Base-by-base conservation (phyloP, 495 filamentous ascomycete species). In the Darksidea phi region DNA sequence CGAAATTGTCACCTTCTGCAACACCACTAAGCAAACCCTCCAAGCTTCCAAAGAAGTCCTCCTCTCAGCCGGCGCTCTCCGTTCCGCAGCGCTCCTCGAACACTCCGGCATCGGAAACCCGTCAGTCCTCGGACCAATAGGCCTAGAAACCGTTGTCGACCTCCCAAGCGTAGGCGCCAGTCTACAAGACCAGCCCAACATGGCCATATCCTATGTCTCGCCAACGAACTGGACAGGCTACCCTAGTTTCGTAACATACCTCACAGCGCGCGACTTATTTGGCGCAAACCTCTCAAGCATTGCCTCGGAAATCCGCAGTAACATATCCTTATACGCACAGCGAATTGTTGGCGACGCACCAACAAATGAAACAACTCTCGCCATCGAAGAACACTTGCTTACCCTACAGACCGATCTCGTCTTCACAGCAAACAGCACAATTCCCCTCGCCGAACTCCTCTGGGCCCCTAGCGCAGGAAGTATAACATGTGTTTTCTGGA, bases 351-450 rank as follows among this genome's bases (percentile, higher is more conserved):
- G 74, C 67, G n/a, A 73, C 72, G 32, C 48, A 68, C 34, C 75
- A 76, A 24, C 76, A 72, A 28, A 67, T 72, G 11, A 72, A 72
- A n/a, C 38, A 18, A 42, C 67, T 36, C 36, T 84, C 57, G 21
- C 36, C 3, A 20, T 53, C 12, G 46, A 62, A 53, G 28, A 34
- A 23, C 6, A 15, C 21, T 38, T 62, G 13, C 48, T 50, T 7
- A 47, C 8, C 10, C 38, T 48, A 5, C 59, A 62, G 38, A 52
- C 59, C 1, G 62, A 65, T 34, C 37, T 65, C 6, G 59, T 65
- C 12, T 61, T 65, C 28, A 48, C 41, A 6, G 13, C 13, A 8
- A 52, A 53, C 24, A 32, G 25, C 49, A 60, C 57, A 12, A 34
- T 62, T 2, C 61, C 61, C 1, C 38, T 64, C 11, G 57, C 56